phyloP scores from a whole-genome alignment of 225 moss, liverwort and hornwort genomes.

The Neckera pumila region DNA sequence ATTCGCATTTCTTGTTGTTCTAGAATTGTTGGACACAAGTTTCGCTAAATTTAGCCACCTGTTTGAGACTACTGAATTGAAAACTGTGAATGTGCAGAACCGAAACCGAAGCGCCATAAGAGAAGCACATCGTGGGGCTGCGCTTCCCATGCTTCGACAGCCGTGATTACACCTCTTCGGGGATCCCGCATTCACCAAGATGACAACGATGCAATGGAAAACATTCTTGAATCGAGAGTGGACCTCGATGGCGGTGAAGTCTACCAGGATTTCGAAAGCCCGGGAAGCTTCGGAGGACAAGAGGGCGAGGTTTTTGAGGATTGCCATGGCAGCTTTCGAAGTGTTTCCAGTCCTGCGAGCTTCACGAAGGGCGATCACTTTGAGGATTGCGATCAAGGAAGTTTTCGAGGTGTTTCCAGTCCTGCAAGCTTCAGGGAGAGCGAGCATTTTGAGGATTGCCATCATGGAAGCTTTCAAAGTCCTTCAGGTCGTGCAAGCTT shows the following conservation, averaged over 20 bases:
- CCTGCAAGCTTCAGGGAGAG: neutral
- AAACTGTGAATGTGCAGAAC: neutral
- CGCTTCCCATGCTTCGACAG: slow-evolving; percentile 1
- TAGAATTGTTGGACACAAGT: neutral
- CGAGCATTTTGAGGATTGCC: neutral
- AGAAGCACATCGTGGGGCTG: slow-evolving; percentile 31
- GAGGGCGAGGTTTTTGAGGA: neutral
- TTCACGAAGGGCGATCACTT: neutral
- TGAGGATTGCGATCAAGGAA: neutral
- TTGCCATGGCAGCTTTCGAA: neutral
- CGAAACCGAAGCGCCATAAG: neutral
- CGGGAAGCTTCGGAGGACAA: neutral
- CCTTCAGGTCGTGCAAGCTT: neutral
- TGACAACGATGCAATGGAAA: neutral
- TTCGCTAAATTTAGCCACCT: neutral
- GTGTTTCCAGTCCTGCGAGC: neutral
- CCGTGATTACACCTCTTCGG: slow-evolving; percentile 7
- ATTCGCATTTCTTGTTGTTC: neutral
- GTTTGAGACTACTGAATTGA: neutral
- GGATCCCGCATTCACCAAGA: slow-evolving; percentile 6
- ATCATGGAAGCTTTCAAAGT: neutral
- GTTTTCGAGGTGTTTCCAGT: neutral
- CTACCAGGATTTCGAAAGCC: neutral
- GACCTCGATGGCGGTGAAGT: neutral
- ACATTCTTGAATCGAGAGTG: neutral